Conservation (phyloP, 148 eudicot genomes). For the Persicaria maculosa region DNA sequence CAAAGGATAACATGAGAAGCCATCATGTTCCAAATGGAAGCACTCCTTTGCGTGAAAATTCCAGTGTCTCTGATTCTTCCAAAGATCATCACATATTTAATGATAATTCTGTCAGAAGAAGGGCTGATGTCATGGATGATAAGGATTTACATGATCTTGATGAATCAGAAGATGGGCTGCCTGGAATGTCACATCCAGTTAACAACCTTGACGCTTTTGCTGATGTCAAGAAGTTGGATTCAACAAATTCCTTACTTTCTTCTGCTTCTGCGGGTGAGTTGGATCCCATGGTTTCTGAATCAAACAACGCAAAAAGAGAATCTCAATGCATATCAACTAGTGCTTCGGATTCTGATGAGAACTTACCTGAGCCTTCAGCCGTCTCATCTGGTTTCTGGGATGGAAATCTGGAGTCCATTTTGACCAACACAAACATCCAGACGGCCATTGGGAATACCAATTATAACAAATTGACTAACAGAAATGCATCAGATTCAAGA, state of each 20-base stretch:
- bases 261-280: constrained; percentile 14
- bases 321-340: constrained; percentile 17
- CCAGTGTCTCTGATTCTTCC: constrained; percentile 14
- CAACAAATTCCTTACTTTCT: constrained; percentile 17
- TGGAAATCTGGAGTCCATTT: constrained; percentile 40
- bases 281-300: constrained; percentile 16
- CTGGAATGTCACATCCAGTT: constrained; percentile 15
- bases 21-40: constrained; percentile 21
- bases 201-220: constrained; percentile 20
- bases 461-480: constrained; percentile 21
- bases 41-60: constrained; percentile 8
- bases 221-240: constrained; percentile 18
- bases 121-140: constrained; percentile 14
- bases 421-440: constrained; percentile 21
- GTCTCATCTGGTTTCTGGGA: constrained; percentile 67
- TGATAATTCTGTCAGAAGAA: constrained; percentile 14
- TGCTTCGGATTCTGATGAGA: constrained; percentile 34
- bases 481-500: constrained; percentile 17
- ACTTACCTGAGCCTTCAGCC: constrained; percentile 37
- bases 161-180: constrained; percentile 6
- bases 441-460: constrained; percentile 20
- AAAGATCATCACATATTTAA: constrained; percentile 17
- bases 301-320: constrained; percentile 22
- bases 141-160: constrained; percentile 29
- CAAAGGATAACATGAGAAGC: constrained; percentile 19